Conservation (phyloP, 2,329 filamentous ascomycete species). For the Aspergillus aculeatinus region DNA sequence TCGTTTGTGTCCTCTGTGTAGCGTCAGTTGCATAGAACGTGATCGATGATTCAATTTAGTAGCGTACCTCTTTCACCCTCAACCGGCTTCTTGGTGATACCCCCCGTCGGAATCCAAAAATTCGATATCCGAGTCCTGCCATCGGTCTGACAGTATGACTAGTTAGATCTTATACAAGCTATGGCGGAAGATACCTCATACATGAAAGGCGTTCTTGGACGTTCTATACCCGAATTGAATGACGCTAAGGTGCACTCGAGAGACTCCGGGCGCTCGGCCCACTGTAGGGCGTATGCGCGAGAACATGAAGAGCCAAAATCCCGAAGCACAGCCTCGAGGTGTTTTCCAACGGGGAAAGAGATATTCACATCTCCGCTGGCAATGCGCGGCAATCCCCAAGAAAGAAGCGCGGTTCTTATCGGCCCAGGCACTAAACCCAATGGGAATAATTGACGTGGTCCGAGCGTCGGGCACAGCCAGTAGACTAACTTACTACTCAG, state of each 20-base stretch:
- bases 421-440: neutral
- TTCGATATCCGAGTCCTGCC: conserved; percentile 64
- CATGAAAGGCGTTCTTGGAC: conserved; percentile 34
- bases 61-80: conserved; percentile 47
- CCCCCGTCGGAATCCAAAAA: conserved; percentile 76
- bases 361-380: neutral
- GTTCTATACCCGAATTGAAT: conserved; percentile 17
- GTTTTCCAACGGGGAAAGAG: neutral
- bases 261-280: conserved; percentile 26
- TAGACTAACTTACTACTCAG: neutral
- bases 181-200: conserved; percentile 25
- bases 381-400: neutral
- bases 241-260: conserved; percentile 27
- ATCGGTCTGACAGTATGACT: conserved; percentile 48
- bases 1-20: conserved; percentile 59
- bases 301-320: conserved; percentile 25
- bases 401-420: neutral
- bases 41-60: neutral
- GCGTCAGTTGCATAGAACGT: conserved; percentile 10
- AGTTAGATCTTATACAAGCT: neutral
- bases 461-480: neutral
- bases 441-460: neutral
- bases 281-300: conserved; percentile 24
- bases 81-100: conserved; percentile 57
- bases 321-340: neutral